Evolutionary conservation across 371 early-diverging fungal genomes (phyloP).

Genomic region (Apophysomyces elegans): DNA sequence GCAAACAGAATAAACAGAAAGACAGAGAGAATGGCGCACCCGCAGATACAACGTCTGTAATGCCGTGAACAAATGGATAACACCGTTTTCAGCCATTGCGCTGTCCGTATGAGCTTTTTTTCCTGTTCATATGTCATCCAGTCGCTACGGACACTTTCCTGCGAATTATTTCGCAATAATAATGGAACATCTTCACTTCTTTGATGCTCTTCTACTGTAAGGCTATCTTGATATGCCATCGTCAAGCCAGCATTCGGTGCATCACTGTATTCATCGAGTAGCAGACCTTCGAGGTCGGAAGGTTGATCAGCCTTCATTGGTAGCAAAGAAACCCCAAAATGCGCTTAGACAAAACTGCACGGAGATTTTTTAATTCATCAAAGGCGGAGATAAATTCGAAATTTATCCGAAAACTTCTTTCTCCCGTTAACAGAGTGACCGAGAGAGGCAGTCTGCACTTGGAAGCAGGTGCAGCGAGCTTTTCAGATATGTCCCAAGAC

Average conservation of each 20-base stretch:
- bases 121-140: background rate
- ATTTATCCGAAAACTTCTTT: too few species aligned
- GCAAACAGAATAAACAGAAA: background rate
- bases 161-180: background rate
- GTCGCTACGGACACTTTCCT: background rate
- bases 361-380: too few species aligned
- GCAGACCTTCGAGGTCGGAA: background rate
- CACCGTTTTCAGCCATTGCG: background rate
- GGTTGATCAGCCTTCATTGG: background rate
- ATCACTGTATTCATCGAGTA: background rate
- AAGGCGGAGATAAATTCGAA: too few species aligned
- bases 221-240: background rate
- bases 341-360: background rate
- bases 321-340: background rate
- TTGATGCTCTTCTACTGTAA: background rate
- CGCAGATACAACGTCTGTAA: background rate
- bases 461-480: too few species aligned
- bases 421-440: too few species aligned
- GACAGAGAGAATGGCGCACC: background rate
- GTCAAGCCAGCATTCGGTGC: background rate
- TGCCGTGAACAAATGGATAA: background rate
- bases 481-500: too few species aligned
- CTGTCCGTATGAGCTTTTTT: background rate
- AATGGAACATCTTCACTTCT: conserved; percentile 6
- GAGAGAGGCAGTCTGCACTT: too few species aligned